These are phyloP conservation scores for Periconia macrospinosa DNA, from an alignment of 2,329 filamentous ascomycete species.

Conservation along the genomic window DNA sequence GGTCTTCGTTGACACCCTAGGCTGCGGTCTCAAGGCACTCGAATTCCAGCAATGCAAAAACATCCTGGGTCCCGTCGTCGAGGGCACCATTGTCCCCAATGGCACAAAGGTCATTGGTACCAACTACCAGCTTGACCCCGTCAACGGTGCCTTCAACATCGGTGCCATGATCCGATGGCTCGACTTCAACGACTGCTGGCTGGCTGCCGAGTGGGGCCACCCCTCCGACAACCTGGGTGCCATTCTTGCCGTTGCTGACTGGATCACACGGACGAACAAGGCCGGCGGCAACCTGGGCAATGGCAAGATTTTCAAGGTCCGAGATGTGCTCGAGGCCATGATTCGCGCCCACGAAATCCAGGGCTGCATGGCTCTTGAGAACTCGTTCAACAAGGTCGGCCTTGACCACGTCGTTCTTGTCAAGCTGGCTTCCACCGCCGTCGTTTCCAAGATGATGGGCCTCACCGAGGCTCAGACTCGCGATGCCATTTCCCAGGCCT, in stretches of 20 bases:
- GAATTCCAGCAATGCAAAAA: conserved; percentile 96
- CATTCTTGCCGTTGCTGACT: conserved; percentile 95
- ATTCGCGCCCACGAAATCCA: conserved; percentile 99
- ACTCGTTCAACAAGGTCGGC: conserved; percentile 98
- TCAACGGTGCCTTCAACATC: conserved; percentile 98
- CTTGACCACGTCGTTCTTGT: conserved; percentile 97
- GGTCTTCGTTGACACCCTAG: conserved; percentile 95
- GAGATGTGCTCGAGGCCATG: conserved; percentile 93
- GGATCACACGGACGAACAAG: conserved; percentile 92
- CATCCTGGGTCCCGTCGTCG: conserved; percentile 87
- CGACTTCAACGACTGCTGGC: conserved; percentile 99
- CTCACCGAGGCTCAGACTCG: conserved; percentile 87
- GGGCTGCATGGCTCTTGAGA: conserved; percentile 92
- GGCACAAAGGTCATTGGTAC: conserved; percentile 91
- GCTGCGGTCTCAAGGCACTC: conserved; percentile 93
- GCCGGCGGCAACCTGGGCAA: conserved; percentile 73
- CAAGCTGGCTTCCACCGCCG: conserved; percentile 94
- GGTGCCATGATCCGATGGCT: conserved; percentile 98
- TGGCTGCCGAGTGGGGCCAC: conserved; percentile 98
- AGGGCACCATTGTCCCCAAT: conserved; percentile 88
- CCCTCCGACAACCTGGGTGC: conserved; percentile 97
- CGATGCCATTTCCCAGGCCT: conserved; percentile 94
- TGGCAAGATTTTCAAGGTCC: conserved; percentile 81
- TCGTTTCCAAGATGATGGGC: conserved; percentile 93
- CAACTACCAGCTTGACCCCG: conserved; percentile 89